These are phyloP conservation scores for Spirogloea muscicola DNA, from an alignment of 139 green algal genomes.

Conservation along the genomic window DNA sequence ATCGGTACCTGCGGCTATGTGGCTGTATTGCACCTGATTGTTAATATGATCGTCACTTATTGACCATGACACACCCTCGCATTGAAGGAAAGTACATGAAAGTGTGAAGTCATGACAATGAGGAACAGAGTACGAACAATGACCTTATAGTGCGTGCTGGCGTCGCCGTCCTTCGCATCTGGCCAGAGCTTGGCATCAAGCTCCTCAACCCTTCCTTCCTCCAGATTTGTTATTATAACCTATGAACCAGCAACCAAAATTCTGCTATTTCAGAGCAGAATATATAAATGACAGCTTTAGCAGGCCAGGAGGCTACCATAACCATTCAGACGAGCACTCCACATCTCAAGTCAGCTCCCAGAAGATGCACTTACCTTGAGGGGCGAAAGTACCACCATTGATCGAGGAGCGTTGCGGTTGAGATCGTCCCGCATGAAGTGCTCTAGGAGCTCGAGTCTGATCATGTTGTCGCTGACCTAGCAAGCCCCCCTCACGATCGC, in stretches of 20 bases:
- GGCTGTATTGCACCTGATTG: too few species aligned
- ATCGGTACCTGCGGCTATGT: too few species aligned
- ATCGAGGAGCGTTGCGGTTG: constrained; percentile 64
- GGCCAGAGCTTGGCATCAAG: constrained; percentile 13
- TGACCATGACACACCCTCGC: too few species aligned
- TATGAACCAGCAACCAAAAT: constrained; percentile 42
- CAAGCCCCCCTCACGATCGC: not conserved
- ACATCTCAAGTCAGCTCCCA: too few species aligned
- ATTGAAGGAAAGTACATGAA: too few species aligned
- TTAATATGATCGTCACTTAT: too few species aligned
- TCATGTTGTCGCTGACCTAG: constrained; percentile 64
- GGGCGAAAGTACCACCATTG: constrained; percentile 84
- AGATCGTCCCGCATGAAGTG: constrained; percentile 77
- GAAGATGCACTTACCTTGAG: constrained; percentile 76
- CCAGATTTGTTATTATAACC: constrained; percentile 73
- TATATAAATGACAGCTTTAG: too few species aligned
- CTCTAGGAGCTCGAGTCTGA: constrained; percentile 86
- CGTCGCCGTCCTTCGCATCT: constrained; percentile 12
- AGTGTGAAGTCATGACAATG: too few species aligned
- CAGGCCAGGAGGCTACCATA: too few species aligned
- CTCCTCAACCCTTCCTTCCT: constrained; percentile 29
- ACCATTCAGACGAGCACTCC: too few species aligned
- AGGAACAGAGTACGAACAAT: too few species aligned
- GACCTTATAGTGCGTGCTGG: constrained; percentile 20
- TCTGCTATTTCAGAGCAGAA: too few species aligned